These are phyloP conservation scores for Stachybotrys chartarum DNA, from an alignment of 2,329 filamentous ascomycete genomes.

Conservation along the genomic window DNA sequence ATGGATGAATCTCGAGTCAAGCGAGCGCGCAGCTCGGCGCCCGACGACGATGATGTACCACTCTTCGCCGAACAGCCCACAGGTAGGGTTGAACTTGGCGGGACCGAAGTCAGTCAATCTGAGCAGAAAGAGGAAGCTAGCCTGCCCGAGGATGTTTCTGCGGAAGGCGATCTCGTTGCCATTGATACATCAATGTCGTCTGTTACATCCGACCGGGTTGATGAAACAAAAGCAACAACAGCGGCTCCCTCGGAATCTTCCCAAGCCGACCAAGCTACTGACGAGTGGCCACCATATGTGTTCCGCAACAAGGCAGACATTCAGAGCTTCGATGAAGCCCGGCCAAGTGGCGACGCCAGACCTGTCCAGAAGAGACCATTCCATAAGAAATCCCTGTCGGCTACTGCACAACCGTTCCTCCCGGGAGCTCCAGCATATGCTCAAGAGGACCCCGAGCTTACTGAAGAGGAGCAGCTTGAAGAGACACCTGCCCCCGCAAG, in stretches of 20 bases:
- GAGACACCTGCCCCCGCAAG: slow-evolving; percentile 11
- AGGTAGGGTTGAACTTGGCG: slow-evolving; percentile 7
- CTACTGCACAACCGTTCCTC: slow-evolving; percentile 63
- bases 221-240: slow-evolving; percentile 45
- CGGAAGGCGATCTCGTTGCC: slow-evolving; percentile 35
- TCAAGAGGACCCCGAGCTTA: slow-evolving; percentile 11
- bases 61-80: slow-evolving; percentile 58
- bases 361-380: slow-evolving; percentile 28
- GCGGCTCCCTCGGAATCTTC: slow-evolving; percentile 47
- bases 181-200: slow-evolving; percentile 49
- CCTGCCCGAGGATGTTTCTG: slow-evolving; percentile 17
- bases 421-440: slow-evolving; percentile 30
- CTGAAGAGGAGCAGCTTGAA: slow-evolving; percentile 11
- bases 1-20: slow-evolving; percentile 66
- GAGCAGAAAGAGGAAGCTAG: slow-evolving; percentile 13
- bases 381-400: slow-evolving; percentile 50
- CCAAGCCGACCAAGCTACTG: slow-evolving; percentile 39
- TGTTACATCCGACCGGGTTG: slow-evolving; percentile 42
- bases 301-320: slow-evolving; percentile 43
- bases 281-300: slow-evolving; percentile 48
- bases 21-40: slow-evolving; percentile 58
- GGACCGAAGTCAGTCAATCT: slow-evolving; percentile 12
- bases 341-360: slow-evolving; percentile 37
- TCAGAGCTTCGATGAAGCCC: slow-evolving; percentile 43
- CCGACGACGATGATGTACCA: slow-evolving; percentile 66